phyloP scores from a whole-genome alignment of 73 alveolate genomes.

The Paramecium sexaurelia region DNA sequence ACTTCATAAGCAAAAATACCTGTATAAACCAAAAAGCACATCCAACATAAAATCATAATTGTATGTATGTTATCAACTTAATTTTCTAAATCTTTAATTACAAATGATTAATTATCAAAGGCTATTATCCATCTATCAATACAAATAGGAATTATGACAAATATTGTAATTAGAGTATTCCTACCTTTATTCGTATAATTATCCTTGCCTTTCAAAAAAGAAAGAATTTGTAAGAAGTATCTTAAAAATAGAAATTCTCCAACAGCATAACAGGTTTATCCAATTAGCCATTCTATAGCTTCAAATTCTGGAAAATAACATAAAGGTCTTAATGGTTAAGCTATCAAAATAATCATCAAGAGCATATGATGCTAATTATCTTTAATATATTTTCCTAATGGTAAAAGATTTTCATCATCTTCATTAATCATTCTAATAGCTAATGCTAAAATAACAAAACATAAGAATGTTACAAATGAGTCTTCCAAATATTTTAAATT shows the following conservation, averaged over 20 bases:
- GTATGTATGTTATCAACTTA: not conserved
- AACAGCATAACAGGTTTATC: not conserved
- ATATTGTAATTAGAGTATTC: not conserved
- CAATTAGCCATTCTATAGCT: slow-evolving; percentile 29
- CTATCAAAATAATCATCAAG: not conserved
- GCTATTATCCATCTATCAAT: slow-evolving; percentile 35
- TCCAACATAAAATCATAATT: slow-evolving; percentile 3
- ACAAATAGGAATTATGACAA: slow-evolving; percentile 45
- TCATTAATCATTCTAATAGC: not conserved
- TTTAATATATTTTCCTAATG: not conserved
- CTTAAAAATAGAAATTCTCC: slow-evolving; percentile 20
- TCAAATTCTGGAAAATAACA: slow-evolving; percentile 38
- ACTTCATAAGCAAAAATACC: slow-evolving; percentile 17
- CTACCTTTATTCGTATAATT: not conserved
- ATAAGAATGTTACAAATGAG: slow-evolving; percentile 22
- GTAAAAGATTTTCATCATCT: not conserved
- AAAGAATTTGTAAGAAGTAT: not conserved
- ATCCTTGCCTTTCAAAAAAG: not conserved
- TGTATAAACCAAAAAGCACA: not conserved
- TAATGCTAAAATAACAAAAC: not conserved
- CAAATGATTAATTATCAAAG: not conserved
- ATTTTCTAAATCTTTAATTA: not conserved
- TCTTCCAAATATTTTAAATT: slow-evolving; percentile 38
- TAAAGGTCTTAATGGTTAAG: slow-evolving; percentile 45
- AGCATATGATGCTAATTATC: not conserved